Evolutionary conservation across 83 land plant species (phyloP), one percentile per base, ranked within the genome.

Genomic region (Picea abies): DNA sequence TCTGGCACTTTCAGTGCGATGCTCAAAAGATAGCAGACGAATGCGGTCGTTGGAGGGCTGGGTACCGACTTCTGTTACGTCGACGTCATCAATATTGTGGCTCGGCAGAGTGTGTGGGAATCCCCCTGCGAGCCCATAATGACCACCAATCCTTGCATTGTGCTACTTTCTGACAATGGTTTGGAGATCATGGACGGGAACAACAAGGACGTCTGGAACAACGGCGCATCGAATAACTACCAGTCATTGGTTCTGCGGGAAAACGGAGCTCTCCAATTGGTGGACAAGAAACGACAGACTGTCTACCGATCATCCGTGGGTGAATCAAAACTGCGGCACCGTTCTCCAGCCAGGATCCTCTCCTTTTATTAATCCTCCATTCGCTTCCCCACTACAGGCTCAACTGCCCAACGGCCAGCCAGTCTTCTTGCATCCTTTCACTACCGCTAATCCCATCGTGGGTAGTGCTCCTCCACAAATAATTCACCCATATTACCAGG

Each of bases 41-140:
- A 76, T 26, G 61, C 82, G 41, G 86, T 52, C 22, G 82, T 68
- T 6, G 87, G 87, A 19, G 87, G 87, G 26, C 63, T 82, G n/a
- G n/a, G n/a, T n/a, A n/a, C n/a, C n/a, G n/a, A n/a, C n/a, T n/a
- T n/a, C n/a, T n/a, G n/a, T n/a, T n/a, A n/a, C n/a, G n/a, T n/a
- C n/a, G n/a, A n/a, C n/a, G n/a, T n/a, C n/a, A n/a, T n/a, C n/a
- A n/a, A n/a, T n/a, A n/a, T n/a, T n/a, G n/a, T n/a, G n/a, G n/a
- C n/a, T n/a, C n/a, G n/a, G n/a, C n/a, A n/a, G n/a, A n/a, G n/a
- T n/a, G n/a, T n/a, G n/a, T n/a, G n/a, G n/a, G n/a, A n/a, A n/a
- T n/a, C n/a, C n/a, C n/a, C n/a, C n/a, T n/a, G n/a, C n/a, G n/a
- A n/a, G n/a, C n/a, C n/a, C n/a, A n/a, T n/a, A n/a, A n/a, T 16